Conservation (phyloP, 352 stramenopile species). For the Phytophthora palmivora region DNA sequence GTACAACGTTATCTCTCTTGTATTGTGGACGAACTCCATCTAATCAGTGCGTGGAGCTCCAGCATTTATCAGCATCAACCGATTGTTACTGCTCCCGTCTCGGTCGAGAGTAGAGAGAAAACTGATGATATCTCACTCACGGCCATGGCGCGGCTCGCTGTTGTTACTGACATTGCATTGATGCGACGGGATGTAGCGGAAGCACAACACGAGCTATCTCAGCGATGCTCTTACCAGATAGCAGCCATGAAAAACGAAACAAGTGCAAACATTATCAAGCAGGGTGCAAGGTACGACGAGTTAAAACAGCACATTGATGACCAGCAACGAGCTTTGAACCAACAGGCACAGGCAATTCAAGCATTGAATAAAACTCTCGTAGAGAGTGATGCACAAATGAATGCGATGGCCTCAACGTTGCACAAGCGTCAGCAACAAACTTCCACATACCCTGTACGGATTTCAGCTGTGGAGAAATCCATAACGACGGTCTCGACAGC, state of each 20-base stretch:
- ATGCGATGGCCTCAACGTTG: constrained; percentile 23
- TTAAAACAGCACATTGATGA: constrained; percentile 39
- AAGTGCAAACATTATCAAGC: constrained; percentile 16
- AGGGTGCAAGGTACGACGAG: constrained; percentile 36
- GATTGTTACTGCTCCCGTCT: no score
- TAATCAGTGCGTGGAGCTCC: constrained; percentile 52
- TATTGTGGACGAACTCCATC: constrained; percentile 64
- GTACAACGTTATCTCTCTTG: constrained; percentile 54
- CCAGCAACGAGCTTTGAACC: constrained; percentile 39
- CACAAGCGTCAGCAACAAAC: constrained; percentile 39
- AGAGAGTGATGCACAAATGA: constrained; percentile 28
- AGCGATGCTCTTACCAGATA: constrained; percentile 42
- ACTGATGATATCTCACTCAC: constrained; percentile 13
- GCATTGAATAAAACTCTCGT: constrained; percentile 25
- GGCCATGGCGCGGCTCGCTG: constrained; percentile 26
- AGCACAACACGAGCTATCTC: constrained; percentile 50
- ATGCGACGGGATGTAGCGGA: constrained; percentile 37
- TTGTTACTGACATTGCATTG: constrained; percentile 33
- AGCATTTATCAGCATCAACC: constrained; percentile 16
- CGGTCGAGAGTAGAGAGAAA: neutral
- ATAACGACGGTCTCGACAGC: constrained; percentile 6
- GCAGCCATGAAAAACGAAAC: constrained; percentile 43
- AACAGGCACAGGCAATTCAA: constrained; percentile 34
- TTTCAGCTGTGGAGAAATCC: constrained; percentile 36
- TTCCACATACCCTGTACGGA: constrained; percentile 22